phyloP scores from a whole-genome alignment of 2,329 filamentous ascomycete species.

The Mycosphaerella sp. region DNA sequence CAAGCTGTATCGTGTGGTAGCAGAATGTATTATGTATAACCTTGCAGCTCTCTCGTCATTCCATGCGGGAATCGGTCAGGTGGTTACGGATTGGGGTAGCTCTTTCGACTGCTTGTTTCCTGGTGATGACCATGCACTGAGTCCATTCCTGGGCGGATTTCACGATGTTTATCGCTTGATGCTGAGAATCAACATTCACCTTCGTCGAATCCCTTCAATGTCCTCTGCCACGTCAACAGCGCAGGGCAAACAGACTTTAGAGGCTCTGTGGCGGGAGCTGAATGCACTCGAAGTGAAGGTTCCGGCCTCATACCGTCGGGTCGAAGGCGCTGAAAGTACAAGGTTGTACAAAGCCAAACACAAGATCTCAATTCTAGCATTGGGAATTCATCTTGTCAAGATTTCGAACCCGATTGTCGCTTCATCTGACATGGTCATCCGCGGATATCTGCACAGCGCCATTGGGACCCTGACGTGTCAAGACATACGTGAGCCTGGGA shows the following conservation, averaged over 20 bases:
- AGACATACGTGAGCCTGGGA: slow-evolving; percentile 10
- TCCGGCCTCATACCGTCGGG: slow-evolving; percentile 2
- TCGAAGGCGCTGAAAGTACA: neutral
- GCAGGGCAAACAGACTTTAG: neutral
- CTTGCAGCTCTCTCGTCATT: slow-evolving; percentile 12
- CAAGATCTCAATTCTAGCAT: slow-evolving; percentile 6
- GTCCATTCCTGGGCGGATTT: slow-evolving; percentile 17
- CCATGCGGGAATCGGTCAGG: neutral
- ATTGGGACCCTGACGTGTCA: slow-evolving; percentile 7
- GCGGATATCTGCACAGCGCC: slow-evolving; percentile 1
- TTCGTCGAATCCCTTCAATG: neutral
- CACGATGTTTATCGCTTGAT: slow-evolving; percentile 16
- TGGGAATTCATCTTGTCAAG: slow-evolving; percentile 15
- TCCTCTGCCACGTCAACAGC: neutral
- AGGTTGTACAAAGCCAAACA: slow-evolving; percentile 17
- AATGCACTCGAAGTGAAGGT: slow-evolving; percentile 4
- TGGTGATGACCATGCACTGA: slow-evolving; percentile 6
- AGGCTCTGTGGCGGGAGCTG: slow-evolving; percentile 4
- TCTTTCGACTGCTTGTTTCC: slow-evolving; percentile 13
- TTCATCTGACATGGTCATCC: slow-evolving; percentile 1
- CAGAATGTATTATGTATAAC: slow-evolving; percentile 19
- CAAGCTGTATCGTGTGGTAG: slow-evolving; percentile 16
- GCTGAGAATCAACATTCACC: slow-evolving; percentile 9
- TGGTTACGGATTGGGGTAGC: slow-evolving; percentile 9
- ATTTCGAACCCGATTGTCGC: slow-evolving; percentile 4